These are phyloP conservation scores for Malassezia equina DNA, from an alignment of 1,284 basidiomycete species.

Conservation along the genomic window DNA sequence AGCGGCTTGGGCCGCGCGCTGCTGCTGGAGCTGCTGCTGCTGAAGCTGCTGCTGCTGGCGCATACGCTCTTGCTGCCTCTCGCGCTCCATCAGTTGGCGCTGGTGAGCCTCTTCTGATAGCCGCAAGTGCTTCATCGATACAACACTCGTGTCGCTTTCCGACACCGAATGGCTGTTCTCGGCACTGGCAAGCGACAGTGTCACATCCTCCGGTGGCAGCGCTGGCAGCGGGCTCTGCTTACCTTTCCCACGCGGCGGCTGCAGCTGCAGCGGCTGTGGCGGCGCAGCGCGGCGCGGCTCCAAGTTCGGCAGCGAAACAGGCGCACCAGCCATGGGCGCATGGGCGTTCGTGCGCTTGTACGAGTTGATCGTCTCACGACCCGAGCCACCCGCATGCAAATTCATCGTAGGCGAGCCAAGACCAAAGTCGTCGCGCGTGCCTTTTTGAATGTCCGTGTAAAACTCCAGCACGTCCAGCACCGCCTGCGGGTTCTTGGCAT, in stretches of 20 bases:
- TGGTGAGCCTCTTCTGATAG: slow-evolving; percentile 17
- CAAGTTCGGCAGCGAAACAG: neutral
- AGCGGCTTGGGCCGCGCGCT: slow-evolving; percentile 3
- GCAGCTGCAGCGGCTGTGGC: slow-evolving; percentile 23
- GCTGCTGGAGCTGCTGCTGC: slow-evolving; percentile 11
- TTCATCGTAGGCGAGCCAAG: slow-evolving; percentile 45
- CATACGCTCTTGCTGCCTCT: slow-evolving; percentile 17
- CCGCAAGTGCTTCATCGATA: slow-evolving; percentile 11
- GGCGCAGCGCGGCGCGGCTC: slow-evolving; percentile 11
- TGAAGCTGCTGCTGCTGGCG: slow-evolving; percentile 21
- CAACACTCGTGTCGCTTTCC: slow-evolving; percentile 5
- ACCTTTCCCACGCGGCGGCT: slow-evolving; percentile 61
- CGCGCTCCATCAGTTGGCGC: slow-evolving; percentile 22
- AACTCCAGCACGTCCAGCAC: slow-evolving; percentile 95
- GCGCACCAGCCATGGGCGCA: neutral
- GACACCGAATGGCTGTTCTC: slow-evolving; percentile 6
- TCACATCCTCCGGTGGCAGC: neutral
- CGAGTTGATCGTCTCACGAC: slow-evolving; percentile 11
- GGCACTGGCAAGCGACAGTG: neutral
- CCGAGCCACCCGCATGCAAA: slow-evolving; percentile 33
- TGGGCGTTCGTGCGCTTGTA: slow-evolving; percentile 16
- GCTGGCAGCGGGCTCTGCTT: slow-evolving; percentile 63
- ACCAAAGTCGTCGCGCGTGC: slow-evolving; percentile 64
- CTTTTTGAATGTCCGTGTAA: slow-evolving; percentile 92
- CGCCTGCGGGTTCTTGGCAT: slow-evolving; percentile 89